Evolutionary conservation across 2,329 filamentous ascomycete species (phyloP).

Genomic region (Cyphellophora attinorum): DNA sequence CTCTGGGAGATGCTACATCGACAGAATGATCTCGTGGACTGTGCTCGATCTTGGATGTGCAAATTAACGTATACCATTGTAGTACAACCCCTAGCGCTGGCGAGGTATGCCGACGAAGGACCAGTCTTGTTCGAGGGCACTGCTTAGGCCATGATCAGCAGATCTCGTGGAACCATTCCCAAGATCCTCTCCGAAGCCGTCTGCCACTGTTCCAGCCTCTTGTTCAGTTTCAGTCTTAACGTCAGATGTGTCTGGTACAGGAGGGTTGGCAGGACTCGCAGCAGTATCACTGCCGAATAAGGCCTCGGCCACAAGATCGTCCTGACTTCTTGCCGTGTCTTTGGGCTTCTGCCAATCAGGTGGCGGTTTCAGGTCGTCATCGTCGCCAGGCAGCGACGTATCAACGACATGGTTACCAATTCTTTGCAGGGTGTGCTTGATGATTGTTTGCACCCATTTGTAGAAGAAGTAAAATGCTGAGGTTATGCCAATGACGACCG

Average conservation of each 20-base stretch:
- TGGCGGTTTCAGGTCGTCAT: conserved; percentile 19
- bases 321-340: no score
- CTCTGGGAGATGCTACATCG: no score
- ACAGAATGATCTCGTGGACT: no score
- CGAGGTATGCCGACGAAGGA: not conserved
- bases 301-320: no score
- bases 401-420: conserved; percentile 20
- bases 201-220: no score
- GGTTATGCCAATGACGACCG: conserved; percentile 66
- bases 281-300: no score
- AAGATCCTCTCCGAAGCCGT: no score
- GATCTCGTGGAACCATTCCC: not conserved
- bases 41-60: no score
- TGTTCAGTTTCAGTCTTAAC: no score
- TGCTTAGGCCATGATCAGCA: not conserved
- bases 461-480: conserved; percentile 19
- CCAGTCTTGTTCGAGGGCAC: not conserved
- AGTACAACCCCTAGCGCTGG: not conserved
- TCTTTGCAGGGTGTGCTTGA: conserved; percentile 13
- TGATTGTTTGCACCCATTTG: conserved; percentile 16
- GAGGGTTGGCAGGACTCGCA: no score
- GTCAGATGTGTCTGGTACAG: no score
- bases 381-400: conserved; percentile 18
- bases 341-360: conserved; percentile 12
- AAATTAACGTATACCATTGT: no score